A percentile compares a stretch with the other conserved stretches of the same genome.
Evolutionary conservation across 768 basidiomycete genomes (phyloP).

Genomic region (Cantharellus anzutake): DNA sequence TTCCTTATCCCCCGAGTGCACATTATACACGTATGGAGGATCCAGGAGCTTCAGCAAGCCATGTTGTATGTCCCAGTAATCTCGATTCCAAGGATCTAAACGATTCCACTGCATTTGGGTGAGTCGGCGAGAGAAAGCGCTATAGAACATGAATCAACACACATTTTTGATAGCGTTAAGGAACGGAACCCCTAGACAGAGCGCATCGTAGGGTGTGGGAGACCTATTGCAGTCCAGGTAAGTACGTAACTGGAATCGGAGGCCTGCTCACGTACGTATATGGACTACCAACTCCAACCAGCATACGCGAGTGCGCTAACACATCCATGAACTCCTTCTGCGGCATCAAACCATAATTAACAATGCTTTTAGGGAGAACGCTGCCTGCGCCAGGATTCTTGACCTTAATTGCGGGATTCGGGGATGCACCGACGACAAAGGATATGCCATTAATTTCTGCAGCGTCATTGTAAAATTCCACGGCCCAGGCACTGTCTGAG

Average conservation of each 20-base stretch:
- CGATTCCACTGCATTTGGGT: slow-evolving; percentile 8
- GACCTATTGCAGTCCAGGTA: not conserved
- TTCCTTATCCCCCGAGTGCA: slow-evolving; percentile 10
- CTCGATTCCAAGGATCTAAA: slow-evolving; percentile 11
- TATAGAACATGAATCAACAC: too few species aligned
- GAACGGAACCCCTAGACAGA: slow-evolving; percentile 14
- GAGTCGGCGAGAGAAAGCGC: too few species aligned
- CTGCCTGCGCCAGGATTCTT: not conserved
- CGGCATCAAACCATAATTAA: not conserved
- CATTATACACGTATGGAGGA: slow-evolving; percentile 14
- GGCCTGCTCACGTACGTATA: not conserved
- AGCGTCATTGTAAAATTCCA: not conserved
- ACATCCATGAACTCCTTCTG: slow-evolving; percentile 1
- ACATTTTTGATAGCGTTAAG: slow-evolving; percentile 13
- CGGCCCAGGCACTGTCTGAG: not conserved
- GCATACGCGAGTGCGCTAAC: slow-evolving; percentile 1
- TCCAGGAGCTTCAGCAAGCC: slow-evolving; percentile 10
- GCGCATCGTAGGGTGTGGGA: slow-evolving; percentile 9
- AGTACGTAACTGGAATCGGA: not conserved
- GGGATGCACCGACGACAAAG: not conserved
- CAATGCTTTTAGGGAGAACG: not conserved
- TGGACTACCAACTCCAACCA: slow-evolving; percentile 9
- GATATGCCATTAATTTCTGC: not conserved
- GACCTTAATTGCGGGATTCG: not conserved
- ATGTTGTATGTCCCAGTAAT: slow-evolving; percentile 13